Evolutionary conservation across 768 basidiomycete genomes (phyloP).

Genomic region (Amanita jacksonii): DNA sequence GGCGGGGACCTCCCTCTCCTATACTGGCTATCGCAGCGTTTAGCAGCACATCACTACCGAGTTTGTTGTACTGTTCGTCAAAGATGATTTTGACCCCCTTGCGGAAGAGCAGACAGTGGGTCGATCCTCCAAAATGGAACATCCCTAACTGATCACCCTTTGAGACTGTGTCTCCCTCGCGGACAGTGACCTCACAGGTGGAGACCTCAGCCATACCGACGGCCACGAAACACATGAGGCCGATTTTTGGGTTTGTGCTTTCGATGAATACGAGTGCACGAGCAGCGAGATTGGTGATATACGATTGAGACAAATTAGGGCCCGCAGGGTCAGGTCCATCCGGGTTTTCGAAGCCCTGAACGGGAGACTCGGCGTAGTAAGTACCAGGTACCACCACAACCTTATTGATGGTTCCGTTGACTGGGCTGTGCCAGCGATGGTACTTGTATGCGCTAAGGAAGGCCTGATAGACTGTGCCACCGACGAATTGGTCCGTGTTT

Average conservation of each 20-base stretch:
- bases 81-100: conserved; percentile 17
- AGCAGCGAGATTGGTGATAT: conserved; percentile 35
- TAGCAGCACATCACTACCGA: too few species aligned
- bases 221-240: conserved; percentile 46
- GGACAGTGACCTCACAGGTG: conserved; percentile 43
- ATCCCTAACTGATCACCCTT: conserved; percentile 51
- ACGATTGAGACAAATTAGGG: conserved; percentile 25
- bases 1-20: too few species aligned
- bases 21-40: too few species aligned
- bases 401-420: conserved; percentile 33
- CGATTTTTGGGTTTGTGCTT: conserved; percentile 39
- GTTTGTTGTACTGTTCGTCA: too few species aligned
- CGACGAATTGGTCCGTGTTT: conserved; percentile 31
- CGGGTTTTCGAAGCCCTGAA: conserved; percentile 4
- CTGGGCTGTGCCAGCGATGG: conserved; percentile 57
- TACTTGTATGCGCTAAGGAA: conserved; percentile 47
- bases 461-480: conserved; percentile 46
- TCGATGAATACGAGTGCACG: conserved; percentile 48
- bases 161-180: conserved; percentile 31
- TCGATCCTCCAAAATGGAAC: conserved; percentile 59
- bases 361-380: conserved; percentile 31
- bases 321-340: conserved; percentile 5
- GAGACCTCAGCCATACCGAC: conserved; percentile 59
- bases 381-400: conserved; percentile 38
- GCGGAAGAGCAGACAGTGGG: conserved; percentile 37